Conservation (phyloP, 2,329 filamentous ascomycete genomes). For the Sporothrix dimorphospora region DNA sequence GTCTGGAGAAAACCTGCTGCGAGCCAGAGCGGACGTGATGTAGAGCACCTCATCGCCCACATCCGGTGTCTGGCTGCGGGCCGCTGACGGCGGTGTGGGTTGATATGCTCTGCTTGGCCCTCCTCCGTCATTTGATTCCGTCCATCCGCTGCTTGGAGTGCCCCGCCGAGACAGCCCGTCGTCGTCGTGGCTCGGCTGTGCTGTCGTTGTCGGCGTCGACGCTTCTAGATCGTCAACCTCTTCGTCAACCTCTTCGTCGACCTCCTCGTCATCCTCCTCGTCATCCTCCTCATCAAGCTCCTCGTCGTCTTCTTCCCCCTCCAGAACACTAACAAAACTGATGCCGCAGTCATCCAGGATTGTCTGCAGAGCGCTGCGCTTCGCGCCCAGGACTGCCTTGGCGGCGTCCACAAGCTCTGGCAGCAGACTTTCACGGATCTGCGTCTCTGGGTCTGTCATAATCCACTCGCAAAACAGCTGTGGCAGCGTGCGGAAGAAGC, state of each 20-base stretch:
- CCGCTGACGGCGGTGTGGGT: no score
- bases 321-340: neutral
- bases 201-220: no score
- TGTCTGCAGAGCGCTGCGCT: neutral
- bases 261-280: neutral
- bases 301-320: neutral
- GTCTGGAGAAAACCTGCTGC: no score
- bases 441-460: conserved; percentile 37
- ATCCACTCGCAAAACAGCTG: conserved; percentile 42
- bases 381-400: neutral
- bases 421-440: neutral
- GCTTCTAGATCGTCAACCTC: neutral
- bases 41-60: no score
- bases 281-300: neutral
- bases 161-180: no score
- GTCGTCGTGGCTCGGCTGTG: no score
- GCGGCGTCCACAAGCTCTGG: neutral
- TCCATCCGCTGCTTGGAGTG: no score
- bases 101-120: no score
- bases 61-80: no score
- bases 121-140: no score
- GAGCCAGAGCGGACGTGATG: no score
- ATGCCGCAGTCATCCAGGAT: conserved; percentile 11
- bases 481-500: conserved; percentile 39
- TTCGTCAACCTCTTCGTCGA: neutral